Evolutionary conservation across 129 eudicot species (phyloP).

Genomic region (Cynara cardunculus): DNA sequence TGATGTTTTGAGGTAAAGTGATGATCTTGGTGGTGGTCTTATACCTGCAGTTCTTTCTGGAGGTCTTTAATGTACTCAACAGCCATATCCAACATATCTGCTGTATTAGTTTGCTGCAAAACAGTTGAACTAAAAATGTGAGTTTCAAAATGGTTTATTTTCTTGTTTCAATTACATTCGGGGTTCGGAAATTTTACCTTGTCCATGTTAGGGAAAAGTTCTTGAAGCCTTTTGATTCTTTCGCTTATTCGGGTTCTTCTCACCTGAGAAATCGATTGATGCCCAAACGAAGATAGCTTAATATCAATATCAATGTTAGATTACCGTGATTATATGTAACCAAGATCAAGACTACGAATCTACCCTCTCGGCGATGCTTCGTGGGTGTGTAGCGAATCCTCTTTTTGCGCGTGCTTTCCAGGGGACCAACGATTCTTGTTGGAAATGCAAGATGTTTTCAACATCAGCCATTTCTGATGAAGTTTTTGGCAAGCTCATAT

Average conservation of each 20-base stretch:
- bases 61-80: slow-evolving; percentile 92
- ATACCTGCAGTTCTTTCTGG: slow-evolving; percentile 77
- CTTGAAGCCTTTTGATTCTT: slow-evolving; percentile 90
- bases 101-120: slow-evolving; percentile 88
- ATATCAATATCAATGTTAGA: slow-evolving; percentile 4
- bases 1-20: not conserved
- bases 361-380: slow-evolving; percentile 99
- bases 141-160: not conserved
- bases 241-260: slow-evolving; percentile 91
- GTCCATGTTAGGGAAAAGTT: slow-evolving; percentile 92
- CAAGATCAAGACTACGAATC: not conserved
- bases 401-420: slow-evolving; percentile 82
- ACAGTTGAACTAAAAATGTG: slow-evolving; percentile 12
- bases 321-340: not conserved
- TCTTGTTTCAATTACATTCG: not conserved
- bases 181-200: slow-evolving; percentile 46
- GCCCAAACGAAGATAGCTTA: not conserved
- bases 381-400: slow-evolving; percentile 95
- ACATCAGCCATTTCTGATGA: slow-evolving; percentile 50
- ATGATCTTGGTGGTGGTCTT: not conserved
- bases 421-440: slow-evolving; percentile 60
- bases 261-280: slow-evolving; percentile 36
- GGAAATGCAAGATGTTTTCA: slow-evolving; percentile 66
- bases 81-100: slow-evolving; percentile 95
- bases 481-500: slow-evolving; percentile 78